Conservation (phyloP, 495 filamentous ascomycete species). For the Hypoxylon lienhwacheense region DNA sequence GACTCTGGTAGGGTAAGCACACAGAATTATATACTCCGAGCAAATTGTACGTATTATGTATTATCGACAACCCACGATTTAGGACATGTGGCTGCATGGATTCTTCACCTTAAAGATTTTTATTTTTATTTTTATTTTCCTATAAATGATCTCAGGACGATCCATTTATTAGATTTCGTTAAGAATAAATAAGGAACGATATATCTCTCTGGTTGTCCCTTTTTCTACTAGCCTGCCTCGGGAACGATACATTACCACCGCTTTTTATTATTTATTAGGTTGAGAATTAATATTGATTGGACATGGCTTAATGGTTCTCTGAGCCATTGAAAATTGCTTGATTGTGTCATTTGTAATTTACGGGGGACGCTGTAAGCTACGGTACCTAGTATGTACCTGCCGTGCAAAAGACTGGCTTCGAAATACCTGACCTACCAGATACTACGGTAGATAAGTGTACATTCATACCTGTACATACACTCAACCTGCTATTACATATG, state of each 20-base stretch:
- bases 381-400: too few relatives aligned
- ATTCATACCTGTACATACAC: too few relatives aligned
- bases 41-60: not conserved
- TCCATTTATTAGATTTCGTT: not conserved
- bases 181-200: constrained; percentile 5
- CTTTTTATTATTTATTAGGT: constrained; percentile 11
- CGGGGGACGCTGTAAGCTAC: constrained; percentile 20
- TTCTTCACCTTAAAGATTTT: not conserved
- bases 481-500: too few relatives aligned
- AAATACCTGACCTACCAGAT: too few relatives aligned
- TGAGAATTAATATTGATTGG: constrained; percentile 26
- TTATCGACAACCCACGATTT: constrained; percentile 3
- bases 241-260: constrained; percentile 17
- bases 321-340: constrained; percentile 22
- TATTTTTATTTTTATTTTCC: not conserved
- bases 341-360: constrained; percentile 28
- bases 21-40: constrained; percentile 5
- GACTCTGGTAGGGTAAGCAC: not conserved
- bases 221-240: not conserved
- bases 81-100: constrained; percentile 24
- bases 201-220: not conserved
- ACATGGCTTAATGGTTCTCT: constrained; percentile 16
- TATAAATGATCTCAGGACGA: constrained; percentile 5
- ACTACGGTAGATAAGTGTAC: too few relatives aligned
- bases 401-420: constrained; percentile 1